Evolutionary conservation across 225 moss, liverwort and hornwort species (phyloP).

Genomic region (Polytrichum commune): DNA sequence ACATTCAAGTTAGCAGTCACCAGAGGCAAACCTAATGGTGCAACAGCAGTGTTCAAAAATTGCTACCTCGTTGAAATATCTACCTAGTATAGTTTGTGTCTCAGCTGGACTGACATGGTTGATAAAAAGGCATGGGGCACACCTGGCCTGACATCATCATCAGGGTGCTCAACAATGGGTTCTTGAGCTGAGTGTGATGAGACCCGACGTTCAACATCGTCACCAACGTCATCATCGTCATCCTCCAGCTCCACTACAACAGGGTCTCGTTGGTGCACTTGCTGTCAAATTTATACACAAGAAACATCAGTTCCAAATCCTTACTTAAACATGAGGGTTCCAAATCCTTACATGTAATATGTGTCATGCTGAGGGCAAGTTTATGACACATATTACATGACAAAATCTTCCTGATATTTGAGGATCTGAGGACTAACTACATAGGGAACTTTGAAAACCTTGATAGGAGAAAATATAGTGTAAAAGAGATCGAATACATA

Average conservation of each 20-base stretch:
- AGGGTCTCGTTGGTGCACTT: constrained; percentile 47
- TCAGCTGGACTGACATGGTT: background rate
- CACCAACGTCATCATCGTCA: constrained; percentile 25
- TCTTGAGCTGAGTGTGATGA: constrained; percentile 40
- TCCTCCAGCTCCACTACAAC: constrained; percentile 52
- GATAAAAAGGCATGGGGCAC: constrained; percentile 21
- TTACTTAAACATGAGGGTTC: no score
- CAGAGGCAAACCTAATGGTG: no score
- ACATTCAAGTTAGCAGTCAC: no score
- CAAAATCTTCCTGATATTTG: no score
- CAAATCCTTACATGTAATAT: no score
- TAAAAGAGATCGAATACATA: background rate
- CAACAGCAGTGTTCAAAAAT: no score
- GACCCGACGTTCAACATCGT: constrained; percentile 18
- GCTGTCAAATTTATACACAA: constrained; percentile 17
- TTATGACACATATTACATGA: no score
- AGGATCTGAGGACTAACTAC: no score
- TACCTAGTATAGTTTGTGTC: background rate
- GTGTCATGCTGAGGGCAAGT: no score
- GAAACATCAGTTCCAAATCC: background rate
- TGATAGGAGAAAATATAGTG: no score
- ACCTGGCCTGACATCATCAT: constrained; percentile 65
- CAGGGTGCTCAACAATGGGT: constrained; percentile 64
- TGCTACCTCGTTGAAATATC: no score
- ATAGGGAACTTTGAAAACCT: no score